Conservation (phyloP, 2,329 filamentous ascomycete species). For the Penicillium sumatraense region DNA sequence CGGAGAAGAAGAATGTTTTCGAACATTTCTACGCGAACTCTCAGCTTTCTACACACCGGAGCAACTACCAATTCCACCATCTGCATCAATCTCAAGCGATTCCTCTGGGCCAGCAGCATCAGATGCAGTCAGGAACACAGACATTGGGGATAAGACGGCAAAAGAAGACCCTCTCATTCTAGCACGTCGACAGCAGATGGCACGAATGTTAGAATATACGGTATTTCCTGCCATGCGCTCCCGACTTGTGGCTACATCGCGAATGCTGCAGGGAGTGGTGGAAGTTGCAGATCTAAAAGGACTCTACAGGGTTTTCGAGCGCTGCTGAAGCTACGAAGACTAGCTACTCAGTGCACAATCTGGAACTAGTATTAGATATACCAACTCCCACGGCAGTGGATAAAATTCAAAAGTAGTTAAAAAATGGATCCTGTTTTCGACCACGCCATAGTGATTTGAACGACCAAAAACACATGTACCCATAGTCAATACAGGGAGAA, state of each 20-base stretch:
- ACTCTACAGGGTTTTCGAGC: conserved; percentile 90
- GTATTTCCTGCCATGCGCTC: conserved; percentile 89
- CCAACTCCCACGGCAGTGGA: not conserved
- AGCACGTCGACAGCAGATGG: conserved; percentile 68
- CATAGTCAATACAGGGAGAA: not conserved
- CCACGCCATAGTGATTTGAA: conserved; percentile 6
- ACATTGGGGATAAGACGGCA: conserved; percentile 31
- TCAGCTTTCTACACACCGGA: conserved; percentile 92
- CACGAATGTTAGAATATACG: conserved; percentile 77
- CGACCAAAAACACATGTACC: conserved; percentile 7
- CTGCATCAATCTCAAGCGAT: not conserved
- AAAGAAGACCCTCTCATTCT: conserved; percentile 53
- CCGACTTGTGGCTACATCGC: conserved; percentile 78
- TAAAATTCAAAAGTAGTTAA: not conserved
- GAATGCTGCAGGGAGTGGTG: conserved; percentile 75
- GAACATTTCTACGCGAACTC: conserved; percentile 80
- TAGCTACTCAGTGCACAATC: not conserved
- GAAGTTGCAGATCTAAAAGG: conserved; percentile 93
- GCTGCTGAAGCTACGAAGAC: conserved; percentile 64
- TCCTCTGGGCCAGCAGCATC: not conserved
- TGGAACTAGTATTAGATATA: not conserved
- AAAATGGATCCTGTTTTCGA: conserved; percentile 9
- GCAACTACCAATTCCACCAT: conserved; percentile 63
- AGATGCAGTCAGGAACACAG: not conserved
- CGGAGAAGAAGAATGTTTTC: conserved; percentile 83